Conservation (phyloP, 345 rosid genomes). For the Erucastrum elatum region DNA sequence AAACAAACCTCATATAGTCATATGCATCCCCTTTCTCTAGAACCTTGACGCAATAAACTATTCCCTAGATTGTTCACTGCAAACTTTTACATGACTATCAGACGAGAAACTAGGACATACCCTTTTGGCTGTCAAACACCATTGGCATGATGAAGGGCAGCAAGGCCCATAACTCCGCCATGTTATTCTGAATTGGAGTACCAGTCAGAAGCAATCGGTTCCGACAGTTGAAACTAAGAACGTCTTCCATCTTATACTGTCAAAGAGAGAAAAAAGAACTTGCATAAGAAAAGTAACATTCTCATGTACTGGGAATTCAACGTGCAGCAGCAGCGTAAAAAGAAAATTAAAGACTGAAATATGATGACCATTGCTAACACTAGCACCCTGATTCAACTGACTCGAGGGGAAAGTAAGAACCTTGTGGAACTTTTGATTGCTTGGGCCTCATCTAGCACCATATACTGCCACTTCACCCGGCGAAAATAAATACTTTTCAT, state of each 20-base stretch:
- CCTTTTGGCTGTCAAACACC: conserved; percentile 99
- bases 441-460: conserved; percentile 99
- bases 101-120: conserved; percentile 50
- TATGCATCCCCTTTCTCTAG: conserved; percentile 98
- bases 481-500: conserved; percentile 96
- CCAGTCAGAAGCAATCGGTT: conserved; percentile 99
- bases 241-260: conserved; percentile 99
- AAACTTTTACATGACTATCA: conserved; percentile 24
- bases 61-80: background rate
- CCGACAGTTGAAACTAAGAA: conserved; percentile 96
- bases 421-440: conserved; percentile 97
- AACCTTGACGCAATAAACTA: conserved; percentile 98
- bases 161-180: conserved; percentile 99
- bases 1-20: no score
- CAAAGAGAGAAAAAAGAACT: conserved; percentile 9
- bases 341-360: no score
- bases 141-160: conserved; percentile 99
- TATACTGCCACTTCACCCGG: conserved; percentile 99
- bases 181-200: conserved; percentile 98
- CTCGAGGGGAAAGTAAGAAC: conserved; percentile 41
- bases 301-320: background rate
- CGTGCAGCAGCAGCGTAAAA: no score
- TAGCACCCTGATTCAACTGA: background rate
- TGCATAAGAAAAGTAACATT: conserved; percentile 21
- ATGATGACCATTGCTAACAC: no score